Base-by-base conservation (phyloP, 2,329 filamentous ascomycete species). In the Penicillium sp. region DNA sequence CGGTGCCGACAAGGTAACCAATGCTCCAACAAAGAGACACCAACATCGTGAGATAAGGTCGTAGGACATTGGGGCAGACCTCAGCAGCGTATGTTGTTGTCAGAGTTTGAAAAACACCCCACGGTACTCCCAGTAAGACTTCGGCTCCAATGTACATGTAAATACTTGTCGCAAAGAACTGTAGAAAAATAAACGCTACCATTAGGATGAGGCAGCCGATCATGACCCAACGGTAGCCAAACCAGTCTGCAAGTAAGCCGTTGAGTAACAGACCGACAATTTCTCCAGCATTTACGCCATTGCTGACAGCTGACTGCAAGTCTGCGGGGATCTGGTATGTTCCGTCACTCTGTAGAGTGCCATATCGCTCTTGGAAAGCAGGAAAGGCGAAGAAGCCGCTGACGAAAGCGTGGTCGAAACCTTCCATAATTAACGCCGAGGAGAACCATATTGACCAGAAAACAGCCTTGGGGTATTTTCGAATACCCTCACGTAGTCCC, bases 131-230 rank as follows among this genome's bases (percentile, higher is more conserved):
- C 42, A 75, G 77, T 10, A 81, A 64, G 49, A 80, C 69, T 47
- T 78, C 69, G 4, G 75, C 76, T 12, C 74, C 68, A 7, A 79
- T 62, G 40, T 78, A 62, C 32, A 74, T 67, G 41, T 73, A 64
- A n/a, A 78, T 69, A 42, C 67, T 75, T 3, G 72, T 70, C 0
- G 78, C 75, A 49, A 80, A 80, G 67, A 80, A 78, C 37, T 71
- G 68, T 37, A 80, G 64, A 56, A 79, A 80, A 58, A 80, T 72
- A 53, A 76, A 77, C 3, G 56, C 69, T 4, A 65, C 58, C 29
- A 80, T 63, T 51, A 70, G 69, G 30, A 70, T 61, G 18, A 80
- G 68, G 13, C 68, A 69, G 24, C 55, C 52, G 46, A 79, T 74
- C 60, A 80, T 70, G 0, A 76, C 72, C 55, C 68, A 71, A 34